Percentiles rank a stretch among this genome's conserved stretches.
Conservation (phyloP, 495 filamentous ascomycete species). For the Xylaria intraflava region DNA sequence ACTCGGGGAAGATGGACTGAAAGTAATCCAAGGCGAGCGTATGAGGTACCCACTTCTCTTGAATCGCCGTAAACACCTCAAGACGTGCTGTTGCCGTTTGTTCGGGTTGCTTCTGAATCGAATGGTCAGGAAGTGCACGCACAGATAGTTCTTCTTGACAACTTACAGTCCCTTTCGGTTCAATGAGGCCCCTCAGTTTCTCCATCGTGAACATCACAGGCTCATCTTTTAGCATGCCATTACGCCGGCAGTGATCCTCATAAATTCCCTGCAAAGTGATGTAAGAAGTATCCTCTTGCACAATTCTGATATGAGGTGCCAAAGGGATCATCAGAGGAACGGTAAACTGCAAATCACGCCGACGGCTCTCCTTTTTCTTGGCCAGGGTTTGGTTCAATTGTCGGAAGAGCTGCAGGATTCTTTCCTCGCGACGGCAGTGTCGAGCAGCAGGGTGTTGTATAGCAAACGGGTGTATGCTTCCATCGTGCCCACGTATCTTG, state of each 20-base stretch:
- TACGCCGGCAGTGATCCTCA: conserved; percentile 87
- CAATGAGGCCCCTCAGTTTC: conserved; percentile 69
- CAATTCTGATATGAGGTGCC: conserved; percentile 84
- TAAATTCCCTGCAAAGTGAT: conserved; percentile 90
- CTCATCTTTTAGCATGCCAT: conserved; percentile 85
- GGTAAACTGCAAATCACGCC: conserved; percentile 91
- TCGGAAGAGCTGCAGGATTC: conserved; percentile 93
- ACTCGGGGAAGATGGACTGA: conserved; percentile 80
- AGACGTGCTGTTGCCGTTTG: conserved; percentile 61
- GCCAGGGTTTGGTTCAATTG: conserved; percentile 88
- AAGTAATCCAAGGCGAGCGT: conserved; percentile 83
- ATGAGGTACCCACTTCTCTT: conserved; percentile 80
- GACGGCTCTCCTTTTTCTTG: conserved; percentile 88
- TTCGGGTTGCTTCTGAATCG: conserved; percentile 53
- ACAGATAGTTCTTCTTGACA: neutral
- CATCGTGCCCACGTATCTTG: conserved; percentile 96
- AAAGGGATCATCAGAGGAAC: conserved; percentile 91
- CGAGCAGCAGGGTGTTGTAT: conserved; percentile 91
- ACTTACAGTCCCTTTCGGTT: conserved; percentile 58
- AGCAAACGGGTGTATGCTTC: conserved; percentile 88
- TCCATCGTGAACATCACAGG: conserved; percentile 93
- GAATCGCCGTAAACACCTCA: conserved; percentile 85
- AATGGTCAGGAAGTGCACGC: conserved; percentile 9
- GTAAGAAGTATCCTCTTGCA: conserved; percentile 91
- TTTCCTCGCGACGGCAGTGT: conserved; percentile 86